Conservation (phyloP, 495 filamentous ascomycete species). For the Hyaloscypha bicolor region DNA sequence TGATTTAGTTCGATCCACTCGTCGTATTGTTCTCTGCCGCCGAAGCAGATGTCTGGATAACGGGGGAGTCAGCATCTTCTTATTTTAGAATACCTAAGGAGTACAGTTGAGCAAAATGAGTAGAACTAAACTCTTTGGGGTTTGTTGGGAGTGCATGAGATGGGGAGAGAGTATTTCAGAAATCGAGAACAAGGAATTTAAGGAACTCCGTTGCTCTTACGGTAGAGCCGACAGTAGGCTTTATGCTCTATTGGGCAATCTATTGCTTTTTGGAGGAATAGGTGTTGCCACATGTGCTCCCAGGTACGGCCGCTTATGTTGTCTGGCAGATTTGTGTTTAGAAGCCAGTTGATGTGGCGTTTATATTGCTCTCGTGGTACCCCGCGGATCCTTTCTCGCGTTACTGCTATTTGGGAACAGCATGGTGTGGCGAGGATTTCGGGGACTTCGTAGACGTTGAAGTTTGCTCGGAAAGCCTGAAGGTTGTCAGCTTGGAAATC, state of each 20-base stretch:
- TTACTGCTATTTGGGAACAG: constrained; percentile 21
- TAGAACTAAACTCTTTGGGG: no score
- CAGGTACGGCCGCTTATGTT: background rate
- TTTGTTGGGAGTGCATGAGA: no score
- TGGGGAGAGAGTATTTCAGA: no score
- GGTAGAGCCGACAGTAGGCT: constrained; percentile 15
- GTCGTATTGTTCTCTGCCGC: constrained; percentile 15
- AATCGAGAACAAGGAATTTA: no score
- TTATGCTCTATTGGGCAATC: constrained; percentile 20
- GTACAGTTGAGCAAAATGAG: no score
- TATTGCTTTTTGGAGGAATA: constrained; percentile 13
- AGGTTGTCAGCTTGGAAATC: background rate
- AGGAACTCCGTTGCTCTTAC: background rate
- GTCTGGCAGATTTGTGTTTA: constrained; percentile 1
- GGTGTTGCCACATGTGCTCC: constrained; percentile 21
- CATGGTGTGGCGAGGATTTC: constrained; percentile 22
- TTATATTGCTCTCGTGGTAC: constrained; percentile 17
- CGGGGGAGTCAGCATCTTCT: no score
- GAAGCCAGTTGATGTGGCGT: constrained; percentile 16
- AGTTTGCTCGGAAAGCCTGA: constrained; percentile 18
- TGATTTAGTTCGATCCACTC: constrained; percentile 18
- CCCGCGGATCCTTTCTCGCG: constrained; percentile 3
- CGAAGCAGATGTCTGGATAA: constrained; percentile 11
- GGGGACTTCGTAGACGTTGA: constrained; percentile 16
- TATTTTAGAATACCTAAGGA: no score